Base-by-base conservation (phyloP, 345 rosid species). In the Boechera retrofracta region DNA sequence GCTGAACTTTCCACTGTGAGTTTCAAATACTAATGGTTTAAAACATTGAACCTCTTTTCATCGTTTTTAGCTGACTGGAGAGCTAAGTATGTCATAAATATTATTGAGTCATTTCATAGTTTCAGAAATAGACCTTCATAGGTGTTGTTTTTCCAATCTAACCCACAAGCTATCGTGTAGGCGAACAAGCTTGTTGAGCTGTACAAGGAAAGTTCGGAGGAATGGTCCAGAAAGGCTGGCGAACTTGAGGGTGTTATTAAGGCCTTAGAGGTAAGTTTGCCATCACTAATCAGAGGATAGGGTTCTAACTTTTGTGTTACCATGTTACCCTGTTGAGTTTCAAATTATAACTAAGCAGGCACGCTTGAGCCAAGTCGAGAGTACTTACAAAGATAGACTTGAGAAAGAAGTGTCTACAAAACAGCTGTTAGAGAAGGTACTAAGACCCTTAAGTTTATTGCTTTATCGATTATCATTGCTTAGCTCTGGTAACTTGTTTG, bases 211-310 rank as follows among this genome's bases (percentile, higher is more conserved):
- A 87, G 94, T 75, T 92, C 93, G 0, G 96, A 89, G 78, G 99
- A 95, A 79, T 95, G 96, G 97, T 92, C 98, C 53, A 82, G 82
- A 73, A 92, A 92, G 89, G 94, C 97, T 6, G 89, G 89, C 64
- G 99, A 95, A 84, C 99, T 92, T 72, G 99, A 95, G 83, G 99
- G 99, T 61, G 98, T 89, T 51, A 84, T 95, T 55, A 95, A 87
- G 79, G 99, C 98, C 74, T 73, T 95, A 44, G 98, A 95, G 80
- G 99, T 95, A 80, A 78, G 85, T 63, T 72, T 70, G 55, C 44
- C 32, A 58, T 51, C 6, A 69, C 41, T 47, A 44, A 60, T 64
- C 61, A 31, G 69, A 26, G 39, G 55, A 41, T 39, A 67, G 4
- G 16, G 33, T 48, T 49, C 24, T 59, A 7, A 36, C 7, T 28